Percentiles rank a stretch among this genome's conserved stretches.
These are phyloP conservation scores for Niveomyces coronatus DNA, from an alignment of 2,329 filamentous ascomycete species.

Conservation along the genomic window DNA sequence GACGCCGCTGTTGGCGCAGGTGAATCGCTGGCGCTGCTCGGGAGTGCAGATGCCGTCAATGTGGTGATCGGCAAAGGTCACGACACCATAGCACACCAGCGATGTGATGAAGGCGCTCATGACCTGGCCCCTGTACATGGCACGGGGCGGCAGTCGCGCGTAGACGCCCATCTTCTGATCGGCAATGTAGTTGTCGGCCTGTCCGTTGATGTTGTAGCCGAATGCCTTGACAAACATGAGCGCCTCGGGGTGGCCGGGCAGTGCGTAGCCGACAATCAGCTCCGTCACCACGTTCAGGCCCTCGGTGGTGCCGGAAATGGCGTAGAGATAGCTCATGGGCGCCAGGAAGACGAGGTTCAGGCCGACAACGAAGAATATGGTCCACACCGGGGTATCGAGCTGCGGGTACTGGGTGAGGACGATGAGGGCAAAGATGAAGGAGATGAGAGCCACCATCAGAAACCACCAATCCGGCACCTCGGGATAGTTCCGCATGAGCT, in stretches of 20 bases:
- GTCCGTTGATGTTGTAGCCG: constrained; percentile 31
- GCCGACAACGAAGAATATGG: constrained; percentile 22
- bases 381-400: constrained; percentile 20
- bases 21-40: constrained; percentile 22
- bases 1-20: constrained; percentile 20
- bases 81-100: constrained; percentile 30
- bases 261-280: constrained; percentile 19
- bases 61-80: constrained; percentile 24
- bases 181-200: constrained; percentile 28
- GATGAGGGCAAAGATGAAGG: constrained; percentile 24
- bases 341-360: constrained; percentile 30
- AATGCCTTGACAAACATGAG: constrained; percentile 50
- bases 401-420: constrained; percentile 19
- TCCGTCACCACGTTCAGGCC: constrained; percentile 40
- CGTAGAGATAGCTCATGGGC: constrained; percentile 29
- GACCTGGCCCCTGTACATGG: constrained; percentile 30
- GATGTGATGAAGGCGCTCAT: constrained; percentile 28
- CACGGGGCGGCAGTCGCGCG: constrained; percentile 22
- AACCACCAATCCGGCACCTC: constrained; percentile 42
- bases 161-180: constrained; percentile 26
- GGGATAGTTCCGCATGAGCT: constrained; percentile 31
- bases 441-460: constrained; percentile 13
- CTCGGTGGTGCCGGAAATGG: constrained; percentile 32
- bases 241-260: constrained; percentile 24
- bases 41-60: constrained; percentile 23